These are phyloP conservation scores for Cydonia oblonga DNA, from an alignment of 331 rosid genomes.

Conservation along the genomic window DNA sequence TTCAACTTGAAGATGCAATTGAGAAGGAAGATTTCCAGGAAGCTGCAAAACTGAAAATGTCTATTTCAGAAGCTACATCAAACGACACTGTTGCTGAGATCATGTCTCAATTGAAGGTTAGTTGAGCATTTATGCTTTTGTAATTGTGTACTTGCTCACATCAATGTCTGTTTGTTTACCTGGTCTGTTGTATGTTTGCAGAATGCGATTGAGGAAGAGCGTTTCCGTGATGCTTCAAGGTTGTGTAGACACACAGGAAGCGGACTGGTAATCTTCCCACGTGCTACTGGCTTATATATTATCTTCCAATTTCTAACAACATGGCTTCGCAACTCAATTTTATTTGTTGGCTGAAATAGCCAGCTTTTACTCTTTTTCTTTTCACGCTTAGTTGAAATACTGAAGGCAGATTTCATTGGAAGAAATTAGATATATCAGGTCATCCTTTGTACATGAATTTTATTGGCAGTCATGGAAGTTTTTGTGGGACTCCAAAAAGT, in stretches of 20 bases:
- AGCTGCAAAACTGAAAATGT: slow-evolving; percentile 68
- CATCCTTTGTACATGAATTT: background rate
- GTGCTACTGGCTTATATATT: background rate
- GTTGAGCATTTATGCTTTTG: slow-evolving; percentile 4
- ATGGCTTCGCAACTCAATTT: background rate
- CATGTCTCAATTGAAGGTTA: slow-evolving; percentile 76
- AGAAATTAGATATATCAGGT: background rate
- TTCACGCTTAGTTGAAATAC: background rate
- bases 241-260: slow-evolving; percentile 86
- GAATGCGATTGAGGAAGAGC: slow-evolving; percentile 84
- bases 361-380: background rate
- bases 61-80: slow-evolving; percentile 62
- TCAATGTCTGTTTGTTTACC: slow-evolving; percentile 8
- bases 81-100: slow-evolving; percentile 82
- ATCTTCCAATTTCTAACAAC: background rate
- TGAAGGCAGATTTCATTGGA: background rate
- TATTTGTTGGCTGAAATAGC: background rate
- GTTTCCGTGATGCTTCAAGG: slow-evolving; percentile 85
- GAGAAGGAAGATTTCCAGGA: slow-evolving; percentile 88
- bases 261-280: slow-evolving; percentile 61
- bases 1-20: slow-evolving; percentile 95
- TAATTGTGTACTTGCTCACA: background rate
- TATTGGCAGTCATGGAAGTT: background rate
- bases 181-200: slow-evolving; percentile 20
- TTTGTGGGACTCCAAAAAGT: background rate